Percentiles rank a stretch among this genome's conserved stretches.
Conservation (phyloP, 176 grass and related monocot species). For the Rhipidocladum racemiflorum region DNA sequence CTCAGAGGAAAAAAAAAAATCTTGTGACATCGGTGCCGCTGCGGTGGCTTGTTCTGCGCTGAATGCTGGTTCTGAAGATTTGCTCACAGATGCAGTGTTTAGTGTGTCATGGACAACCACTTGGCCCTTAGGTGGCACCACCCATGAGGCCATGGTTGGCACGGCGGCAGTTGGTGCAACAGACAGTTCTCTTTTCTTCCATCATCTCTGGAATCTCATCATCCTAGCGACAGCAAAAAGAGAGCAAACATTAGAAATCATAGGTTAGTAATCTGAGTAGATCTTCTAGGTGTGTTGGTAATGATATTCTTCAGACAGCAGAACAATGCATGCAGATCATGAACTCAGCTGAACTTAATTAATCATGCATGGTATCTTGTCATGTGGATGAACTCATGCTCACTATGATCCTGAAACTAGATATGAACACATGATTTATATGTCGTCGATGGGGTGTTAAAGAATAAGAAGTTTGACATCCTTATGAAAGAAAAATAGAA, state of each 20-base stretch:
- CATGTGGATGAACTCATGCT: conserved; percentile 19
- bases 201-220: conserved; percentile 19
- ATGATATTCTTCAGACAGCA: neutral
- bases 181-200: conserved; percentile 25
- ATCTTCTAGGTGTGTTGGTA: neutral
- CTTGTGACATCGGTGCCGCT: neutral
- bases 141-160: conserved; percentile 21
- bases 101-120: neutral
- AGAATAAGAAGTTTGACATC: neutral
- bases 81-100: neutral
- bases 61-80: conserved; percentile 12
- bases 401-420: neutral
- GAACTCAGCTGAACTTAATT: neutral
- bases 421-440: neutral
- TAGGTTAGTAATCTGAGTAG: neutral
- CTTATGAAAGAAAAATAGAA: neutral
- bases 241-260: neutral
- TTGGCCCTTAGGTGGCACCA: neutral
- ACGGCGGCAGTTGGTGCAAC: neutral
- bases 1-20: too few relatives aligned
- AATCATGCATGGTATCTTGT: neutral
- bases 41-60: neutral
- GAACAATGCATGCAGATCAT: neutral
- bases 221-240: conserved; percentile 21
- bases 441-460: neutral